Evolutionary conservation across 2,329 filamentous ascomycete species (phyloP).

Genomic region (Colletotrichum echinochloae): DNA sequence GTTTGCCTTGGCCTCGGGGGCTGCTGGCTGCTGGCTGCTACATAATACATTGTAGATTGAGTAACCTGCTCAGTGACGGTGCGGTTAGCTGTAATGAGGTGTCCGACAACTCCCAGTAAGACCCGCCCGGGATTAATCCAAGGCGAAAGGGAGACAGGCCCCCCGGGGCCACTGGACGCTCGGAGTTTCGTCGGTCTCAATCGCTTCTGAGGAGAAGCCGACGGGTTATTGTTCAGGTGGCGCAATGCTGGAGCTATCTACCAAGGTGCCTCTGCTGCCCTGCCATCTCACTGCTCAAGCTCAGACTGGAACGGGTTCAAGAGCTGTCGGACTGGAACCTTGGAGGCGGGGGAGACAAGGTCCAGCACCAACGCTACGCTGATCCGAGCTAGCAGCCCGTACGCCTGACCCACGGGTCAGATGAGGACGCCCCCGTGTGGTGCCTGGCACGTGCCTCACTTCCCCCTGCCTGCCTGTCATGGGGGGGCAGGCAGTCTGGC

Average conservation of each 20-base stretch:
- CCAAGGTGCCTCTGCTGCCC: slow-evolving; percentile 18
- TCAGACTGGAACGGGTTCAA: slow-evolving; percentile 12
- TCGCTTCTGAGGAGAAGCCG: slow-evolving; percentile 16
- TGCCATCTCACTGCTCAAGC: slow-evolving; percentile 11
- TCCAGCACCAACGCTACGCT: slow-evolving; percentile 39
- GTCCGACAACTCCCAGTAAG: not conserved
- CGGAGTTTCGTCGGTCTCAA: slow-evolving; percentile 8
- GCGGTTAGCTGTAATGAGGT: slow-evolving; percentile 33
- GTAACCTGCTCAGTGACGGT: slow-evolving; percentile 32
- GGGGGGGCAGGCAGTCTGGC: slow-evolving; percentile 14
- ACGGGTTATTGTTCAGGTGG: slow-evolving; percentile 16
- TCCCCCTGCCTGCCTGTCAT: slow-evolving; percentile 37
- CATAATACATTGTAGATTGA: slow-evolving; percentile 21
- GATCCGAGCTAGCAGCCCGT: slow-evolving; percentile 34
- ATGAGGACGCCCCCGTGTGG: slow-evolving; percentile 33
- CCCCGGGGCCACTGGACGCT: slow-evolving; percentile 21
- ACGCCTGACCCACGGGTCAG: slow-evolving; percentile 40
- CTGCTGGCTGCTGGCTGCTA: slow-evolving; percentile 14
- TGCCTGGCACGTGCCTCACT: slow-evolving; percentile 39
- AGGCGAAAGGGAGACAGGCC: slow-evolving; percentile 31
- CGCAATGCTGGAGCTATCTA: slow-evolving; percentile 20
- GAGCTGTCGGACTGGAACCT: slow-evolving; percentile 36
- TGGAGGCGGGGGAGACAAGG: slow-evolving; percentile 39
- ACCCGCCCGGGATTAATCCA: slow-evolving; percentile 27
- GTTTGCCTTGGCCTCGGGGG: slow-evolving; percentile 7